Evolutionary conservation across 2,329 filamentous ascomycete species (phyloP), one percentile per base, ranked within the genome.

Genomic region (Herpotrichia juniperi): DNA sequence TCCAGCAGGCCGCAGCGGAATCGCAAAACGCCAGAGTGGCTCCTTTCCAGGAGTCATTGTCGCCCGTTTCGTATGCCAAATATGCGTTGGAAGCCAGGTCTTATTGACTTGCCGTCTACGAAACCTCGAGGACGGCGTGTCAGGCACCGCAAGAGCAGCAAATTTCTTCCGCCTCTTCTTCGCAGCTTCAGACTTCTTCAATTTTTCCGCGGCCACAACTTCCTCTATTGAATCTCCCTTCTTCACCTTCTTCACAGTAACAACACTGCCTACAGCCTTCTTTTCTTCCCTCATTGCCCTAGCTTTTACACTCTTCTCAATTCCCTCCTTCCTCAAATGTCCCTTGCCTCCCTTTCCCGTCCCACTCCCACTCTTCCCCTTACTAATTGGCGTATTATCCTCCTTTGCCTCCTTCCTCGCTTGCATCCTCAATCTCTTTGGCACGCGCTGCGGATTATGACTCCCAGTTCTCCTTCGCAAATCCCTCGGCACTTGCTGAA

Each of bases 1-100:
- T 68, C 91, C 87, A 24, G 89, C 96, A 0, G 93, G 91, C 4
- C 90, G 91, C 57, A 96, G 73, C 0, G 93, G 91, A 21, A 97
- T 78, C 1, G 91, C 86, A 73, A 97, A 96, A 34, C 92, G 84
- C 94, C 94, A 99, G n/a, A 94, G 75, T 2, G 91, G 88, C 39
- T 88, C 82, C 43, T 84, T 87, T 0, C 90, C 88, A 7, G 85
- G 82, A 0, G 92, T 92, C 90, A 99, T 96, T 54, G 84, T 89
- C 19, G 94, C 91, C 53, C 94, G 82, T 74, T 99, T 99, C 2
- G 93, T 87, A 74, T 96, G 93, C 83, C 90, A 99, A 58, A 96
- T 77, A 72, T 99, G 94, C 6, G 94, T 97, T 0, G 94, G 94
- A 14, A 99, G 79, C 91, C 93, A 97, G 2, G 90, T 92, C 78